Evolutionary conservation across 2,329 filamentous ascomycete species (phyloP), one percentile per base, ranked within the genome.

Genomic region (Aureobasidium subglaciale): DNA sequence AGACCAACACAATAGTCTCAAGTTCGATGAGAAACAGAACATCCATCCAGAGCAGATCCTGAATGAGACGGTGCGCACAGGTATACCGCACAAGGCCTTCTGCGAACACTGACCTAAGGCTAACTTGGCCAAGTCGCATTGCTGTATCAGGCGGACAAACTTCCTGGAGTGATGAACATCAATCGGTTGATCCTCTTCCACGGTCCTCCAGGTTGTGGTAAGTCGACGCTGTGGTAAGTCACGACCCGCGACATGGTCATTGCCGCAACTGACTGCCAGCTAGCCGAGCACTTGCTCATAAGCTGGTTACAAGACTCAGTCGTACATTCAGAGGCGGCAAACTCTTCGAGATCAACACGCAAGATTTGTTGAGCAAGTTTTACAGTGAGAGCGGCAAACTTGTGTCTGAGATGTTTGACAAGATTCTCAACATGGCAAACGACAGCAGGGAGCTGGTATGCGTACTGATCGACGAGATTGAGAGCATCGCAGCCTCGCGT

Each of bases 381-480:
- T 78, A 75, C 53, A 73, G 75, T n/a, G 74, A 75, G 56, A 75
- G 72, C 56, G 70, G 72, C 3, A 72, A 73, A 49, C 67, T 73
- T 8, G 69, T 78, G 1, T 67, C 67, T 11, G 61, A 67, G 6
- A 68, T 76, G 2, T 78, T 78, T 58, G 70, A 71, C 3, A 65
- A 64, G 8, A 69, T 79, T 11, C 48, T 60, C 25, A 27, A 30
- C 2, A 61, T 69, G 52, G 69, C 70, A 4, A 64, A 71, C 27
- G 73, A 78, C 30, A 65, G 69, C 1, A 65, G 64, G 30, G 71
- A 67, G 1, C 66, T 79, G 3, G 62, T 75, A 15, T 73, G 72
- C 45, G 70, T 79, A 0, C 64, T 78, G 16, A 72, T 79, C 34
- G 77, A 79, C 56, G 77, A 79, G 57, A 70, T 79, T 15, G 77